These are phyloP conservation scores for Pseudoscleropodium purum DNA, from an alignment of 225 moss, liverwort and hornwort genomes.

Conservation along the genomic window DNA sequence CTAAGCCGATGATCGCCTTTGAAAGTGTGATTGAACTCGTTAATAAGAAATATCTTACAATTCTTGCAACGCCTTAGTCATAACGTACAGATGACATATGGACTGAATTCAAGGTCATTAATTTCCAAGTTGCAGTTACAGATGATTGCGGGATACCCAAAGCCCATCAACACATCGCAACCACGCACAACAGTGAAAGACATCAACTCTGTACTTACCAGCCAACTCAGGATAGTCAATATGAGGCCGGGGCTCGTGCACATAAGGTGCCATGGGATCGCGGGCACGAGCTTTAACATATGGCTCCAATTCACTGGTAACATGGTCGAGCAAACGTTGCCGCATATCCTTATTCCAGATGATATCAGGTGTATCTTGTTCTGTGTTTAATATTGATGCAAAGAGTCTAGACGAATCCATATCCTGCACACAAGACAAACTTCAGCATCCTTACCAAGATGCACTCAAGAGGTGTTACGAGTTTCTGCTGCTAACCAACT, in stretches of 20 bases:
- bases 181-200: background rate
- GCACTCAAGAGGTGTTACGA: background rate
- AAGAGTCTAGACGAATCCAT: conserved; percentile 47
- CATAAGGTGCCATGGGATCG: conserved; percentile 83
- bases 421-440: conserved; percentile 30
- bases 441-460: background rate
- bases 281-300: conserved; percentile 83
- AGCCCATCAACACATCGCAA: background rate
- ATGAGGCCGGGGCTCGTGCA: conserved; percentile 64
- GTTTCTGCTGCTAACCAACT: background rate
- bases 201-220: conserved; percentile 32
- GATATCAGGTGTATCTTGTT: conserved; percentile 81
- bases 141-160: background rate
- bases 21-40: background rate
- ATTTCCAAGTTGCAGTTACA: background rate
- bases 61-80: background rate
- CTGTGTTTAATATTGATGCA: conserved; percentile 44
- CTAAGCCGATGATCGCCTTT: background rate
- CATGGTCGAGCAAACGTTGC: conserved; percentile 69
- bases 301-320: conserved; percentile 71
- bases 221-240: conserved; percentile 77
- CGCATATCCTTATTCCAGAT: conserved; percentile 88
- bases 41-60: background rate
- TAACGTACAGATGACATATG: background rate
- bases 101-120: background rate